These are phyloP conservation scores for Rhodamnia argentea DNA, from an alignment of 345 rosid genomes.

Conservation along the genomic window DNA sequence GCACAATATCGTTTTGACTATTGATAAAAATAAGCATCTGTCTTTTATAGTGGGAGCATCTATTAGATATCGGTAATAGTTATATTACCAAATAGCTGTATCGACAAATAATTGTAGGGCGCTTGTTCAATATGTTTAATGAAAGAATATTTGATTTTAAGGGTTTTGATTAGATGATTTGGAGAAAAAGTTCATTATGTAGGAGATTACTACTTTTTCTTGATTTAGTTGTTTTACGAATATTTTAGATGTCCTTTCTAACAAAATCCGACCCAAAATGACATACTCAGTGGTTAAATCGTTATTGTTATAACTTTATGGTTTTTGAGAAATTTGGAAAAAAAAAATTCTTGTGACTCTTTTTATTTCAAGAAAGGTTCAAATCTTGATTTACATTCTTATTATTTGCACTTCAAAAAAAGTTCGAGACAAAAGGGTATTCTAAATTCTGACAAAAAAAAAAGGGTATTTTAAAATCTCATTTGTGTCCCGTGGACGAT, in stretches of 20 bases:
- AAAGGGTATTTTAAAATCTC: not conserved
- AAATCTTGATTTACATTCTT: not conserved
- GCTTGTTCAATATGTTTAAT: not conserved
- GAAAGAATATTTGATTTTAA: not conserved
- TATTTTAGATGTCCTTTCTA: not conserved
- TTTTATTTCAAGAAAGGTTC: not conserved
- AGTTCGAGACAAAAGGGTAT: not conserved
- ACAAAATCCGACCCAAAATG: not conserved
- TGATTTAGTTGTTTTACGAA: not conserved
- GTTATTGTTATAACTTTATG: not conserved
- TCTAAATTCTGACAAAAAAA: no score
- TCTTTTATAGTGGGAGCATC: no score
- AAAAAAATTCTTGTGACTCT: not conserved
- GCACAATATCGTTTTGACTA: no score
- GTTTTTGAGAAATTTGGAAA: not conserved
- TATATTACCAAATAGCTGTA: not conserved
- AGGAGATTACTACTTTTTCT: not conserved
- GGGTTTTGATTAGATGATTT: not conserved
- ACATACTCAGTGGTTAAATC: no score
- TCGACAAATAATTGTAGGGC: not conserved
- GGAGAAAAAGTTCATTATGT: not conserved
- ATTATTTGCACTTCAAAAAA: not conserved
- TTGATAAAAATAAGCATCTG: no score
- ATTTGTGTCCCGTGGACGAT: not conserved
- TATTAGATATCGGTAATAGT: no score